These are phyloP conservation scores for Lipomyces yamadae DNA, from an alignment of 805 yeast species.

Conservation along the genomic window DNA sequence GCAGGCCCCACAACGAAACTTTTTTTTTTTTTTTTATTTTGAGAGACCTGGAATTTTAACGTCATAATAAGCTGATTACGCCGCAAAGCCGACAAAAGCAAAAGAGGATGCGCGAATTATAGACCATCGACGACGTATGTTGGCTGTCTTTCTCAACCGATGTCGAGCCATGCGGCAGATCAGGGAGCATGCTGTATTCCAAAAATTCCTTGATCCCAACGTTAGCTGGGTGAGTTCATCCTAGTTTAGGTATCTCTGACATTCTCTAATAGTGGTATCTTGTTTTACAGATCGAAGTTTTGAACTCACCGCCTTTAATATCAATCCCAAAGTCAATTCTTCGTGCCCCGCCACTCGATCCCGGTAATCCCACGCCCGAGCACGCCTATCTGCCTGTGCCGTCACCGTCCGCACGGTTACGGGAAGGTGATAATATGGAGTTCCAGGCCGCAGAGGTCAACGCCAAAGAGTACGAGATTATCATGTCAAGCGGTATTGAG, in stretches of 20 bases:
- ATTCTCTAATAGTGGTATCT: not conserved
- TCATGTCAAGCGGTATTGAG: slow-evolving; percentile 57
- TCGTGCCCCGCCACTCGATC: slow-evolving; percentile 65
- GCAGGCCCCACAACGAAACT: not conserved
- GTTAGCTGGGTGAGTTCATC: slow-evolving; percentile 61
- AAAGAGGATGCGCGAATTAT: slow-evolving; percentile 52
- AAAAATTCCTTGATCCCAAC: slow-evolving; percentile 82
- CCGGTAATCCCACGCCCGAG: slow-evolving; percentile 60
- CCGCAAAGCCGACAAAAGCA: slow-evolving; percentile 52
- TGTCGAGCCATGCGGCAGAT: slow-evolving; percentile 66
- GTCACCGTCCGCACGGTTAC: slow-evolving; percentile 48
- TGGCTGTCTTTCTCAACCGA: slow-evolving; percentile 75
- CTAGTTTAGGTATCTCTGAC: not conserved
- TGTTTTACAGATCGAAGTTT: slow-evolving; percentile 57
- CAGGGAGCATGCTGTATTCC: slow-evolving; percentile 63
- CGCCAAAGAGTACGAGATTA: slow-evolving; percentile 54
- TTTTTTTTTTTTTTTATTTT: not conserved
- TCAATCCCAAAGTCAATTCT: slow-evolving; percentile 58
- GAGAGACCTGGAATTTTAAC: not conserved
- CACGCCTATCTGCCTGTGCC: slow-evolving; percentile 70
- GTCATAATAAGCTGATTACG: slow-evolving; percentile 47
- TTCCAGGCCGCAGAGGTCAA: slow-evolving; percentile 51
- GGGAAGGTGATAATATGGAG: slow-evolving; percentile 48
- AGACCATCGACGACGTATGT: slow-evolving; percentile 74
- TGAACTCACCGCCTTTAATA: slow-evolving; percentile 60